Conservation (phyloP, 2,329 filamentous ascomycete species). For the Didymella keratinophila region DNA sequence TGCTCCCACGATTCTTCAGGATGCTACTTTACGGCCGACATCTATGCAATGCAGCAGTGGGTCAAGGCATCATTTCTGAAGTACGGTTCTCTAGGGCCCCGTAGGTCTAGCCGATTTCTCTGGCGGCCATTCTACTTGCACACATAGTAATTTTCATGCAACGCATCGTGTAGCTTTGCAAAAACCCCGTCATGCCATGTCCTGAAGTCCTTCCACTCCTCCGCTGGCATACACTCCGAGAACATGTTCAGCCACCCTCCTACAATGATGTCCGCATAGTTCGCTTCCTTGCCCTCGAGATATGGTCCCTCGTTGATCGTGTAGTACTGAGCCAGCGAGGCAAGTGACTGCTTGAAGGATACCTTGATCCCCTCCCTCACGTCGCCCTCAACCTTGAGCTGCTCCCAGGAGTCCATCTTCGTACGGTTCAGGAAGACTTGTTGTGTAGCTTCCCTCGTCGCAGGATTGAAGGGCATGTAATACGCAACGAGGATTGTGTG, state of each 20-base stretch:
- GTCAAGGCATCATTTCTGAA: too few relatives aligned
- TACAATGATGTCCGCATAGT: conserved; percentile 66
- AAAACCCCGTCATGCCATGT: conserved; percentile 62
- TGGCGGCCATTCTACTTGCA: conserved; percentile 16
- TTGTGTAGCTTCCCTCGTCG: conserved; percentile 54
- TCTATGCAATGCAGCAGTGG: too few relatives aligned
- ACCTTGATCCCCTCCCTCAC: conserved; percentile 49
- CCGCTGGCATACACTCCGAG: conserved; percentile 48
- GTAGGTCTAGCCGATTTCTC: not conserved
- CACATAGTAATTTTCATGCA: conserved; percentile 35
- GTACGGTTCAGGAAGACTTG: conserved; percentile 60
- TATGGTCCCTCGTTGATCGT: conserved; percentile 57
- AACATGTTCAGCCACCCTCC: conserved; percentile 64
- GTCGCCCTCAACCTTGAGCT: conserved; percentile 50
- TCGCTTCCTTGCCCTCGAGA: conserved; percentile 55
- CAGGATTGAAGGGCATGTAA: conserved; percentile 61
- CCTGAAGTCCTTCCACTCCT: conserved; percentile 59
- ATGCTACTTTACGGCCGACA: too few relatives aligned
- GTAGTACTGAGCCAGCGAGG: conserved; percentile 55
- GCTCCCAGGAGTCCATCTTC: conserved; percentile 55
- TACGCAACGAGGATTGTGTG: conserved; percentile 54
- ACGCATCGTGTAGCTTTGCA: conserved; percentile 59
- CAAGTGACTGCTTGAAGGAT: conserved; percentile 55
- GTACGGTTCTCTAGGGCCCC: too few relatives aligned
- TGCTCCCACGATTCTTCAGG: too few relatives aligned